phyloP scores from a whole-genome alignment of 2,329 filamentous ascomycete genomes.

The Phialemoniopsis sp. region DNA sequence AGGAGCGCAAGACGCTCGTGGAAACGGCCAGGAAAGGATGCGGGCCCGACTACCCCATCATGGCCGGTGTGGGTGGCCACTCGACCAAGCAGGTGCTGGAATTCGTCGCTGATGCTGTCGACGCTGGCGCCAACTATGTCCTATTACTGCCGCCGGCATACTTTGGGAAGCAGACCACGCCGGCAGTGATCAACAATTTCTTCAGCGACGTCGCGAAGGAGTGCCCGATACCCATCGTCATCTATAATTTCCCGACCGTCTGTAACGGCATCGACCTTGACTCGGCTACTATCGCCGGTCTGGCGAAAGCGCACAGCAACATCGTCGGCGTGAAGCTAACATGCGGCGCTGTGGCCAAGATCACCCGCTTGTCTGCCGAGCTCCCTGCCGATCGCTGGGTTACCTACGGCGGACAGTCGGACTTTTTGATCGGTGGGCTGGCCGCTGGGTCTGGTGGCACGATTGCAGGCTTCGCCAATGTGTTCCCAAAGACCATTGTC shows the following conservation, averaged over 20 bases:
- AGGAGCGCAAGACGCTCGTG: conserved; percentile 35
- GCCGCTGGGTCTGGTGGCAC: conserved; percentile 54
- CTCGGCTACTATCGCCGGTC: conserved; percentile 51
- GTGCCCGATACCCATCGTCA: conserved; percentile 49
- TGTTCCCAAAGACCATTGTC: conserved; percentile 53
- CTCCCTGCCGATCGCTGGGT: conserved; percentile 55
- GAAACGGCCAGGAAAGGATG: conserved; percentile 46
- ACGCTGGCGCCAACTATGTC: conserved; percentile 55
- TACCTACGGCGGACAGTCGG: conserved; percentile 68
- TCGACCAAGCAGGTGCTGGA: conserved; percentile 59
- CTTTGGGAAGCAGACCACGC: conserved; percentile 56
- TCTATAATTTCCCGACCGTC: conserved; percentile 67
- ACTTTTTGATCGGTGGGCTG: conserved; percentile 63
- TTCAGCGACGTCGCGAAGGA: conserved; percentile 48
- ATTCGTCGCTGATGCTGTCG: conserved; percentile 50
- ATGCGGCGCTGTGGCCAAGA: conserved; percentile 69
- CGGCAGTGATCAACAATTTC: conserved; percentile 52
- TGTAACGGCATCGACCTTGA: conserved; percentile 65
- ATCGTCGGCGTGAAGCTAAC: conserved; percentile 65
- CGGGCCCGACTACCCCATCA: conserved; percentile 49
- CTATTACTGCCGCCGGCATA: conserved; percentile 59
- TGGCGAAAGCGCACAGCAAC: conserved; percentile 44
- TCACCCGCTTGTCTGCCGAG: conserved; percentile 52
- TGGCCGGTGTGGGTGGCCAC: conserved; percentile 59
- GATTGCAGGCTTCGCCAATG: conserved; percentile 60